Conservation (phyloP, 345 rosid species). For the Citropsis articulata region DNA sequence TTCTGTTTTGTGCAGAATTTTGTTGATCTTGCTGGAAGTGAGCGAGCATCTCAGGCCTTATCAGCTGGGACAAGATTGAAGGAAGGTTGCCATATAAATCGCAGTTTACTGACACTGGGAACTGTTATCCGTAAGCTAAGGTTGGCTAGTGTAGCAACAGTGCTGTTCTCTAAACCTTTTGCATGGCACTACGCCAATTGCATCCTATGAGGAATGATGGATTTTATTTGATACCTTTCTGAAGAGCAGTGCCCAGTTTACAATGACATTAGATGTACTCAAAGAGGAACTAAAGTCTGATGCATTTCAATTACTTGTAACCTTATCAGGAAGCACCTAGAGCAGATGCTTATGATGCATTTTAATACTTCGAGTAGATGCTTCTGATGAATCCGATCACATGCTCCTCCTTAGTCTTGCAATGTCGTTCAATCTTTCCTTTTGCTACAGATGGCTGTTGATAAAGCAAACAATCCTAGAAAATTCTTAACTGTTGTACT, state of each 20-base stretch:
- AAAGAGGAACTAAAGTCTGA: neutral
- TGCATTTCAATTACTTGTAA: neutral
- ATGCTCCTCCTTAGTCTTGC: neutral
- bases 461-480: neutral
- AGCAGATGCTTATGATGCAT: neutral
- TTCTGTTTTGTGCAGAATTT: slow-evolving; percentile 55
- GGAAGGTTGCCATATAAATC: slow-evolving; percentile 96
- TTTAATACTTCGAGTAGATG: neutral
- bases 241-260: neutral
- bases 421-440: neutral
- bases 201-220: neutral
- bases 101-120: slow-evolving; percentile 88
- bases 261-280: neutral
- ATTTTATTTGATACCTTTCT: neutral
- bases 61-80: slow-evolving; percentile 88
- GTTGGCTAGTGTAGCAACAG: slow-evolving; percentile 32
- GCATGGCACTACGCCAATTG: neutral
- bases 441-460: neutral
- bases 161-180: neutral
- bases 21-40: slow-evolving; percentile 96
- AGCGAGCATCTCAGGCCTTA: slow-evolving; percentile 89
- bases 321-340: neutral
- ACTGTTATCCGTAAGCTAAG: slow-evolving; percentile 94
- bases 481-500: neutral
- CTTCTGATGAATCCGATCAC: neutral